Evolutionary conservation across 768 basidiomycete genomes (phyloP), one percentile per base, ranked within the genome.

Genomic region (Tulasnella calospora): DNA sequence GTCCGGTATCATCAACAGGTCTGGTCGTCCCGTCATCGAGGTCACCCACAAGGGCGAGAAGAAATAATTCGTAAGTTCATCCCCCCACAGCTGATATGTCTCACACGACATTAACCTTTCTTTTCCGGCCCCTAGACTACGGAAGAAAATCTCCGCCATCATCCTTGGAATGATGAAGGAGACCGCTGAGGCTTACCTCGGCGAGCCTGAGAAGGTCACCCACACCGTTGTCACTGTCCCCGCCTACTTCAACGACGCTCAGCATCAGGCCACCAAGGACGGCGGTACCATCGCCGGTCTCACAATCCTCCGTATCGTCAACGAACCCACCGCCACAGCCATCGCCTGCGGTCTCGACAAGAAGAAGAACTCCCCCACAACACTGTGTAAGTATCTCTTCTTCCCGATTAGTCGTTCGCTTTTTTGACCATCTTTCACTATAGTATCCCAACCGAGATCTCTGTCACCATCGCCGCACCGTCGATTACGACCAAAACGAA

Each of bases 281-380:
- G 95, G 96, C 79, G 95, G 96, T 82, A 92, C 92, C 55, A 97
- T 98, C 82, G 93, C 96, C 55, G 96, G 96, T 84, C n/a, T n/a
- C n/a, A n/a, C n/a, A n/a, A n/a, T n/a, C n/a, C 93, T 98, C 84
- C 94, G 95, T 86, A 96, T 98, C 84, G 95, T 98, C 87, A 98
- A 98, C 87, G 95, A 98, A 85, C 95, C 96, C 57, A 98, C 96
- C 73, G 95, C 96, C 70, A 95, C 96, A 82, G 96, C 95, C 79
- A 97, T 98, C 87, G 96, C 96, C 81, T 98, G 98, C 85, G 96
- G 96, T 86, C 92, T 98, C 57, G 96, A 97, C 90, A 96, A 97
- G 89, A 94, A 94, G 86, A 91, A 89, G 69, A 93, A 93, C 72
- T 13, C 9, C 38, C 38, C 38, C 38, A 40, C 38, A 40, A 40